A percentile compares a stretch with the other conserved stretches of the same genome.
These are phyloP conservation scores for Lolium rigidum DNA, from an alignment of 176 grass and related monocot genomes.

Conservation along the genomic window DNA sequence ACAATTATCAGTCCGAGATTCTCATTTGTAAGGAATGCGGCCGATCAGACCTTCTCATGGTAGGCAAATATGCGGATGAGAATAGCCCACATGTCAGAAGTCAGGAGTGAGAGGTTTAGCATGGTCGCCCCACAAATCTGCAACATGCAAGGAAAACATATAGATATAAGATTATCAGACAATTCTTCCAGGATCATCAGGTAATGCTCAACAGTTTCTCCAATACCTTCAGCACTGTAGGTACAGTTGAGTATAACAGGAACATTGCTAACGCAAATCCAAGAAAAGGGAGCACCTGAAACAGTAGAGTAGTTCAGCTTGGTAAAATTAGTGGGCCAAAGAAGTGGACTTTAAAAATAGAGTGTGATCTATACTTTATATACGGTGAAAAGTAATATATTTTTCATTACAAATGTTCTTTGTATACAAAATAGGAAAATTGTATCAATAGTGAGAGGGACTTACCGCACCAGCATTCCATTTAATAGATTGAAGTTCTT, in stretches of 20 bases:
- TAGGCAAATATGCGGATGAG: slow-evolving; percentile 72
- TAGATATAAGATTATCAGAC: neutral
- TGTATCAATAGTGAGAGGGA: slow-evolving; percentile 1
- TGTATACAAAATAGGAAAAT: too few relatives aligned
- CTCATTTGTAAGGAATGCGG: neutral
- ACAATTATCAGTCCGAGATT: neutral
- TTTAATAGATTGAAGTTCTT: slow-evolving; percentile 61
- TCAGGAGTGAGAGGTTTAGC: slow-evolving; percentile 71
- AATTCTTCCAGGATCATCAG: neutral
- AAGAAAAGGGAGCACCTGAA: slow-evolving; percentile 71
- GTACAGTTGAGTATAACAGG: slow-evolving; percentile 77
- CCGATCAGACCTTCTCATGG: slow-evolving; percentile 51
- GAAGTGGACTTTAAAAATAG: neutral
- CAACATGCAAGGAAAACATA: neutral
- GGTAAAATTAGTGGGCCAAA: neutral
- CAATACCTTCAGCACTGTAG: slow-evolving; percentile 66
- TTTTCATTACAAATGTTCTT: neutral
- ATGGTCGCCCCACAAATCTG: slow-evolving; percentile 61
- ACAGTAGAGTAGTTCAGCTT: neutral
- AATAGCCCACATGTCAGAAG: slow-evolving; percentile 78
- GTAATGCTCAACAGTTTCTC: neutral
- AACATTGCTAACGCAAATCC: slow-evolving; percentile 81
- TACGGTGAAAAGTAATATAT: neutral
- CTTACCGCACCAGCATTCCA: slow-evolving; percentile 81
- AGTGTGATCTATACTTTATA: neutral